Evolutionary conservation across 2,329 filamentous ascomycete genomes (phyloP).

Genomic region (Colletotrichum cereale): DNA sequence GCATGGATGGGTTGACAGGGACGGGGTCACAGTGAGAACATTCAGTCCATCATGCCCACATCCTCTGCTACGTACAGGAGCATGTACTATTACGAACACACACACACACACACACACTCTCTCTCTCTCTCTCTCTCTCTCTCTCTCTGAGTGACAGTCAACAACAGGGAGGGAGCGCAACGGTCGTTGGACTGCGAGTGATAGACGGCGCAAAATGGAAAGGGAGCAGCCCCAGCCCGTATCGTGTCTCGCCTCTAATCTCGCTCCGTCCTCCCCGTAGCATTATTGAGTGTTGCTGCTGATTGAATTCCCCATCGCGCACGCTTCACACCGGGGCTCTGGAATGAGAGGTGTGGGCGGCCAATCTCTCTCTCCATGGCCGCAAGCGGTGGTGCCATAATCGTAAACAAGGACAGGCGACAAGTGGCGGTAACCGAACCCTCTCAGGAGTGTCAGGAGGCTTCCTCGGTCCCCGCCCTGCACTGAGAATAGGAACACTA

Average conservation of each 20-base stretch:
- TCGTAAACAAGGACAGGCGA: conserved; percentile 14
- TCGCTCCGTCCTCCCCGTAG: conserved; percentile 24
- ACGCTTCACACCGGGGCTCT: conserved; percentile 33
- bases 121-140: too few species aligned
- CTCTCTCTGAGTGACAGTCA: conserved; percentile 14
- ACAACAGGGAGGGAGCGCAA: not conserved
- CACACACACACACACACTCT: too few species aligned
- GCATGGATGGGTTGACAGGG: not conserved
- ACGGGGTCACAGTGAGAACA: not conserved
- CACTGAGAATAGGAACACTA: too few species aligned
- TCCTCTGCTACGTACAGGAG: too few species aligned
- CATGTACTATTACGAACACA: too few species aligned
- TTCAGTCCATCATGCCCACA: not conserved
- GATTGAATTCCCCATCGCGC: conserved; percentile 18
- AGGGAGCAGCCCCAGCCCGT: conserved; percentile 5
- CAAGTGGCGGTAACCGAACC: not conserved
- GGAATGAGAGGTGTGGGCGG: conserved; percentile 39
- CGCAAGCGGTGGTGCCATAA: conserved; percentile 25
- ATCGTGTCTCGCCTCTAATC: conserved; percentile 27
- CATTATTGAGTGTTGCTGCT: conserved; percentile 14
- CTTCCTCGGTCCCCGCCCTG: not conserved
- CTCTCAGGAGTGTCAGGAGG: not conserved
- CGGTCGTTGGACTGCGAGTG: conserved; percentile 10
- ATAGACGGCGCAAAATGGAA: not conserved
- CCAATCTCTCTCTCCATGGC: conserved; percentile 36